A percentile compares a stretch with the other conserved stretches of the same genome.
Evolutionary conservation across 148 eudicot species (phyloP).

Genomic region (Polygonum aviculare): DNA sequence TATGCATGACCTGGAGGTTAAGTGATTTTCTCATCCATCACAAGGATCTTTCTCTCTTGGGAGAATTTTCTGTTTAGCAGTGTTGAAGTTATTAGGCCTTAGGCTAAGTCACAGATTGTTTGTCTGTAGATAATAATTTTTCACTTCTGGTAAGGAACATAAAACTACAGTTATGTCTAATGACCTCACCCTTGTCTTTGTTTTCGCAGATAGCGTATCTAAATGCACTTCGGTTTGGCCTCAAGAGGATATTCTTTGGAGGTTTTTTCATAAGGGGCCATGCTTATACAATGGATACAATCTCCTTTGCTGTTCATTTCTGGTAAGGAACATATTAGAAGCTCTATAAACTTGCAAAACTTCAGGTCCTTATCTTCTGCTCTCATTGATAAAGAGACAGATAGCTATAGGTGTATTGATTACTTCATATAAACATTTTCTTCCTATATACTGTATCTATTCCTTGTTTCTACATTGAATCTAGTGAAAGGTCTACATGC

Average conservation of each 20-base stretch:
- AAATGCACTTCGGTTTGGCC: slow-evolving; percentile 88
- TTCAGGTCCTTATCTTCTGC: not conserved
- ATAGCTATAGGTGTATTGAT: not conserved
- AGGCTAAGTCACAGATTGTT: not conserved
- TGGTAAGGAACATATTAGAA: slow-evolving; percentile 38
- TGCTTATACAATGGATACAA: slow-evolving; percentile 99
- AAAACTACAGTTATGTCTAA: not conserved
- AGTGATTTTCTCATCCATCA: not conserved
- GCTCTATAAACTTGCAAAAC: not conserved
- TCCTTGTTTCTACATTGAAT: not conserved
- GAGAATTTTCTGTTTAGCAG: not conserved
- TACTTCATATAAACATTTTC: not conserved
- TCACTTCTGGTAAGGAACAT: too few species aligned
- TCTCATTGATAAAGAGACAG: not conserved
- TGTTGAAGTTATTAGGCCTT: not conserved
- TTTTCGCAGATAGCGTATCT: slow-evolving; percentile 73
- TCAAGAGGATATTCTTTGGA: slow-evolving; percentile 93
- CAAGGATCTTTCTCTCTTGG: not conserved
- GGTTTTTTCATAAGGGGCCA: slow-evolving; percentile 97
- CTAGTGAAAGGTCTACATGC: not conserved
- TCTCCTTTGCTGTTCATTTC: slow-evolving; percentile 91
- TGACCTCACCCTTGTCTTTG: not conserved
- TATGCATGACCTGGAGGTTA: not conserved
- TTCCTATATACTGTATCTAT: not conserved
- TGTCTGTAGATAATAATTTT: not conserved